A percentile compares a stretch with the other conserved stretches of the same genome.
phyloP scores from a whole-genome alignment of 148 eudicot species.

The Rhododendron griersonianum region DNA sequence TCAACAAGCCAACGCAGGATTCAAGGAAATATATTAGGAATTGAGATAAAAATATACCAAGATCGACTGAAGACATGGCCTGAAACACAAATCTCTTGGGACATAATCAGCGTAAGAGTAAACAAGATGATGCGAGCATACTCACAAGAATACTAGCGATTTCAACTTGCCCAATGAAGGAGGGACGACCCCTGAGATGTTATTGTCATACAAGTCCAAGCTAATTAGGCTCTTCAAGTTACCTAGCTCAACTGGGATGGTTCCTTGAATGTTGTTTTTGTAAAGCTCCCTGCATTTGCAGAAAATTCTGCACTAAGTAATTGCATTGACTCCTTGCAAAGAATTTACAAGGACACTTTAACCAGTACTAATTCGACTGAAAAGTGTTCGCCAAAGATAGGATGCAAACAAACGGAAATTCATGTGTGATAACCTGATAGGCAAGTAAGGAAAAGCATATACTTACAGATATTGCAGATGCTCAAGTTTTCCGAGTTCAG shows the following conservation, averaged over 20 bases:
- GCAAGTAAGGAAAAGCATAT: background rate
- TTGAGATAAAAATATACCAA: background rate
- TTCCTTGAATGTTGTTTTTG: constrained; percentile 68
- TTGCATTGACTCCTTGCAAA: background rate
- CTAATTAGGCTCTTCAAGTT: constrained; percentile 71
- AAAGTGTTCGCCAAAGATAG: background rate
- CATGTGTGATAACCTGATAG: background rate
- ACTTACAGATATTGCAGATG: constrained; percentile 89
- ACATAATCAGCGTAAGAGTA: background rate
- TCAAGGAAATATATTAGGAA: background rate
- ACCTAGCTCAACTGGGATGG: constrained; percentile 73
- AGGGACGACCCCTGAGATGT: constrained; percentile 64
- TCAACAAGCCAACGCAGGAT: background rate
- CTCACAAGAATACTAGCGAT: constrained; percentile 81
- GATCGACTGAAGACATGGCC: background rate
- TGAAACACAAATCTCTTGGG: background rate
- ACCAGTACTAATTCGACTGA: background rate
- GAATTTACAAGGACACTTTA: background rate
- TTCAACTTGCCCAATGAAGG: constrained; percentile 58
- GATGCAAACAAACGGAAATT: background rate
- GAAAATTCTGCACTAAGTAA: background rate
- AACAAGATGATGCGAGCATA: constrained; percentile 12
- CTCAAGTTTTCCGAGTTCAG: constrained; percentile 85
- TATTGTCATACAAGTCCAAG: constrained; percentile 84
- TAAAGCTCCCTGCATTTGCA: constrained; percentile 67